A percentile compares a stretch with the other conserved stretches of the same genome.
These are phyloP conservation scores for Umbelopsis sp. DNA, from an alignment of 192 early-diverging fungal species.

Conservation along the genomic window DNA sequence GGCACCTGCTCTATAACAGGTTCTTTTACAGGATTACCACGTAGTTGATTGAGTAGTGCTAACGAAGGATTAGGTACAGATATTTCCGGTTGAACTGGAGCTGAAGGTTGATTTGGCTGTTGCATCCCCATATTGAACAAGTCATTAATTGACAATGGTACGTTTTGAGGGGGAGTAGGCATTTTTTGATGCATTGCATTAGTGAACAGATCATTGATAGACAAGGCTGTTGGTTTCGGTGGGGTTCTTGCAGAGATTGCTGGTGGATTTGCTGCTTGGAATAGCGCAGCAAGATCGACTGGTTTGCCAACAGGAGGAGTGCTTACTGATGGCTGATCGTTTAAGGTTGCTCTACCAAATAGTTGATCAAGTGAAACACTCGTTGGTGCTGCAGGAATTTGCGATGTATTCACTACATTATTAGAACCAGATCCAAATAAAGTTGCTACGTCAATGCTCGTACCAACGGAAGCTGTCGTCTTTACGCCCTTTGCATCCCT, in stretches of 20 bases:
- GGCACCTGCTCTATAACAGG: not conserved
- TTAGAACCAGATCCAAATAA: not conserved
- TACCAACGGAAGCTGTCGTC: not conserved
- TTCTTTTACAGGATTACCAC: not conserved
- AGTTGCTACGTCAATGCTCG: slow-evolving; percentile 13
- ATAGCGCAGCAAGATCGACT: not conserved
- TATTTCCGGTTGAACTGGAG: not conserved
- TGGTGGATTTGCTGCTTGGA: not conserved
- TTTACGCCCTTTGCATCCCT: not conserved
- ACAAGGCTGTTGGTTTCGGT: not conserved
- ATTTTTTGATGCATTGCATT: not conserved
- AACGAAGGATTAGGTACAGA: not conserved
- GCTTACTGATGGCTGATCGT: not conserved
- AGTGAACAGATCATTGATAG: not conserved
- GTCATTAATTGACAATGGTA: not conserved
- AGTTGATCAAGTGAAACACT: slow-evolving; percentile 2
- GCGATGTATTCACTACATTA: not conserved
- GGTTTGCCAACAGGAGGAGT: not conserved
- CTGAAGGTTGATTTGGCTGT: not conserved
- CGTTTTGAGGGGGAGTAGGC: not conserved
- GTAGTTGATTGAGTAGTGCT: not conserved
- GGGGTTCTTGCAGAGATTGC: not conserved
- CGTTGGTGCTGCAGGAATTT: not conserved
- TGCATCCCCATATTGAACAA: not conserved
- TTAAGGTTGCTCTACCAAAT: not conserved